Conservation (phyloP, 352 stramenopile genomes). For the Phytophthora cajani region DNA sequence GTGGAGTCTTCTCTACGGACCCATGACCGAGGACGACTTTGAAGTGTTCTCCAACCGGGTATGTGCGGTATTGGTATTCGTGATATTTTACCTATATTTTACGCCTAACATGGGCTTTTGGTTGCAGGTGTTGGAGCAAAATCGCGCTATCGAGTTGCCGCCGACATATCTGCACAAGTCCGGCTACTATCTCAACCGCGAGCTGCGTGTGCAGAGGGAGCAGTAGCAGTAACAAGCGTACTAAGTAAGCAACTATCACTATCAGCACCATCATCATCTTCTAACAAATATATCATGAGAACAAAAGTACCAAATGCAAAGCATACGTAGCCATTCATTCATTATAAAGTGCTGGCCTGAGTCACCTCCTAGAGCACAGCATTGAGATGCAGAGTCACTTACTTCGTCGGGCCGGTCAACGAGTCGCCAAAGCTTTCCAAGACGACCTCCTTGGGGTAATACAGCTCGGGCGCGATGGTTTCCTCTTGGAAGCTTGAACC, state of each 20-base stretch:
- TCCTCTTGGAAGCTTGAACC: slow-evolving; percentile 11
- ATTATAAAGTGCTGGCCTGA: slow-evolving; percentile 1
- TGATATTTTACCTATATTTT: background rate
- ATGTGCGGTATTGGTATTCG: background rate
- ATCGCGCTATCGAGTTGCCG: slow-evolving; percentile 71
- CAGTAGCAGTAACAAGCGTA: slow-evolving; percentile 14
- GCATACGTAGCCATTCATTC: slow-evolving; percentile 19
- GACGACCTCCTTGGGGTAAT: slow-evolving; percentile 59
- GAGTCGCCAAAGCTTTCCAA: slow-evolving; percentile 35
- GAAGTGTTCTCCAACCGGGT: slow-evolving; percentile 81
- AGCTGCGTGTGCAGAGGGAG: slow-evolving; percentile 67
- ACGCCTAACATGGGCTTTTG: background rate
- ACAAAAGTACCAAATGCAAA: slow-evolving; percentile 7
- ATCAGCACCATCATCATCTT: slow-evolving; percentile 7
- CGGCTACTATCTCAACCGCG: slow-evolving; percentile 73
- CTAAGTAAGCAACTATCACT: slow-evolving; percentile 10
- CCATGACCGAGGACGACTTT: slow-evolving; percentile 88
- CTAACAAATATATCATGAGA: slow-evolving; percentile 27
- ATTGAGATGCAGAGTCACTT: background rate
- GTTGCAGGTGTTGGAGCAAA: slow-evolving; percentile 69
- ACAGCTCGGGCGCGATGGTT: slow-evolving; percentile 56
- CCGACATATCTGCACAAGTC: slow-evolving; percentile 85
- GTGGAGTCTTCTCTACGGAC: slow-evolving; percentile 86
- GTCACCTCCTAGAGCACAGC: background rate
- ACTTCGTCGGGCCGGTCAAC: background rate